Evolutionary conservation across 768 basidiomycete genomes (phyloP).

Genomic region (Sistotremastrum suecicum): DNA sequence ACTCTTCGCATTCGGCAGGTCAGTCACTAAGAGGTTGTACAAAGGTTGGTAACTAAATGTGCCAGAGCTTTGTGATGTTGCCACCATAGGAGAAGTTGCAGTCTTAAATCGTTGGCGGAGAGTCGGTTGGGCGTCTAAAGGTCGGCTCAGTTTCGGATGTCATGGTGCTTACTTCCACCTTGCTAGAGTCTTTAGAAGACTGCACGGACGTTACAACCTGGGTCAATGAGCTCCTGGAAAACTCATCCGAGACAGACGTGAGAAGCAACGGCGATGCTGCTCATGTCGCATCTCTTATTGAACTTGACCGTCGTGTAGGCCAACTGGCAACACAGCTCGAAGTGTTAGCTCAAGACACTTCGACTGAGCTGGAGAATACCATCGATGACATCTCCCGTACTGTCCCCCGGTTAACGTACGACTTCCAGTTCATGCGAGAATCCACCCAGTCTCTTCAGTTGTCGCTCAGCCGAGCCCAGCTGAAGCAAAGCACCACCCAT

Average conservation of each 20-base stretch:
- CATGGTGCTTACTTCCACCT: constrained; percentile 4
- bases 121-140: too few relatives aligned
- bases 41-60: too few relatives aligned
- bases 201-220: constrained; percentile 51
- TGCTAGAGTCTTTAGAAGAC: constrained; percentile 33
- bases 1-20: too few relatives aligned
- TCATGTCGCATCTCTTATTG: constrained; percentile 24
- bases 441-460: constrained; percentile 65
- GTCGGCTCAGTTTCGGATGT: too few relatives aligned
- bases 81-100: too few relatives aligned
- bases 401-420: constrained; percentile 85
- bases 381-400: constrained; percentile 89
- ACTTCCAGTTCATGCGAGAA: constrained; percentile 95
- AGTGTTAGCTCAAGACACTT: constrained; percentile 79
- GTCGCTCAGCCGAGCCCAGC: constrained; percentile 47
- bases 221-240: constrained; percentile 50
- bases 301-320: constrained; percentile 61
- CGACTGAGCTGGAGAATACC: constrained; percentile 68
- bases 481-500: constrained; percentile 20
- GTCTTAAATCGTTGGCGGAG: too few relatives aligned
- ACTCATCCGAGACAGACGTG: constrained; percentile 13
- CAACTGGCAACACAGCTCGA: constrained; percentile 70
- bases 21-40: too few relatives aligned
- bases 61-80: too few relatives aligned
- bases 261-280: constrained; percentile 9